These are phyloP conservation scores for Saturnispora quitensis DNA, from an alignment of 805 yeast species.

Conservation along the genomic window DNA sequence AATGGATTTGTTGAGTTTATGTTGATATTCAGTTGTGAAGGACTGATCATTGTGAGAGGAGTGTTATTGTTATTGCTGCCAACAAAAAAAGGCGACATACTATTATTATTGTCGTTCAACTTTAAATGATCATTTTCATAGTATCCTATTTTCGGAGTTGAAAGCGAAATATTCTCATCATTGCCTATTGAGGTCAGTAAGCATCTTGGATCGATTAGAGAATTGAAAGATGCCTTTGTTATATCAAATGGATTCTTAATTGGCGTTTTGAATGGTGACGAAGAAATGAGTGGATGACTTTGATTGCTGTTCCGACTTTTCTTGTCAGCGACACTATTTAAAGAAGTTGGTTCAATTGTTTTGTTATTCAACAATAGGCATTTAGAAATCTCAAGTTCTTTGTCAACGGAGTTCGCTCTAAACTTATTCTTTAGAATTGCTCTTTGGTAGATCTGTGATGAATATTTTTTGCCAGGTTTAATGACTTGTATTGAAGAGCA, in stretches of 20 bases:
- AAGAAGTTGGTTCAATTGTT: background rate
- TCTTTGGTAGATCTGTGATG: slow-evolving; percentile 18
- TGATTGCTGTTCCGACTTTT: background rate
- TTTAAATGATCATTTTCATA: background rate
- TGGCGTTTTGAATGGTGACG: slow-evolving; percentile 5
- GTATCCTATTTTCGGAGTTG: background rate
- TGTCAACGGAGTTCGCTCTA: background rate
- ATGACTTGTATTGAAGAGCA: slow-evolving; percentile 14
- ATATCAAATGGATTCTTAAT: background rate
- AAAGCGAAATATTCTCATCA: background rate
- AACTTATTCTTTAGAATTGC: background rate
- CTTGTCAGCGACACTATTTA: background rate
- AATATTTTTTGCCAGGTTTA: slow-evolving; percentile 27
- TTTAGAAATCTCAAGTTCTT: background rate
- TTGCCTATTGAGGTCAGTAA: background rate
- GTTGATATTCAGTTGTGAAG: slow-evolving; percentile 3
- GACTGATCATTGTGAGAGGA: background rate
- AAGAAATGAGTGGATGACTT: background rate
- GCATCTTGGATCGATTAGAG: slow-evolving; percentile 1
- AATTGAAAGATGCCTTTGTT: background rate
- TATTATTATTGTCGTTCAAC: background rate
- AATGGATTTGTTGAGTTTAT: background rate
- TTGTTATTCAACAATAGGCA: background rate
- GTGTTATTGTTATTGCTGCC: background rate
- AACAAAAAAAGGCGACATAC: background rate